These are phyloP conservation scores for Neurospora sp. DNA, from an alignment of 495 filamentous ascomycete genomes.

Conservation along the genomic window DNA sequence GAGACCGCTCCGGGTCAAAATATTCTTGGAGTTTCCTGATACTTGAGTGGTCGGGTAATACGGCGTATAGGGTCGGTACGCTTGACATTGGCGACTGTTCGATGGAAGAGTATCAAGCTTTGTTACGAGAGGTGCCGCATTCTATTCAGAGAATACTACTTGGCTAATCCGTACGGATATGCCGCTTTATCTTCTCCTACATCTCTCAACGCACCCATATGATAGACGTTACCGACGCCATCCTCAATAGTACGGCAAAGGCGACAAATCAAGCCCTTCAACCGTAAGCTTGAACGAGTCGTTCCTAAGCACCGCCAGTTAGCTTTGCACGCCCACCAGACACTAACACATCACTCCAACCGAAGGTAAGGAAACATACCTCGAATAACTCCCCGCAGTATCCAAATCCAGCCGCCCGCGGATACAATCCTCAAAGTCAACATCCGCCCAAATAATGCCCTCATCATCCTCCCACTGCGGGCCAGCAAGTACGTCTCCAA, in stretches of 20 bases:
- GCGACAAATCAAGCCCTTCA: slow-evolving; percentile 59
- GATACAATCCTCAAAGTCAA: slow-evolving; percentile 44
- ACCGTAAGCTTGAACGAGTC: slow-evolving; percentile 75
- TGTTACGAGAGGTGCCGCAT: background rate
- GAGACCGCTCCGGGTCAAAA: background rate
- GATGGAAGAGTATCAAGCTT: background rate
- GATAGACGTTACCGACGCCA: background rate
- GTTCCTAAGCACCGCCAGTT: slow-evolving; percentile 34
- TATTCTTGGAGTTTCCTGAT: background rate
- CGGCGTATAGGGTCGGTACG: background rate
- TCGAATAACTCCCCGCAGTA: slow-evolving; percentile 69
- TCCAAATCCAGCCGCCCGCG: slow-evolving; percentile 52
- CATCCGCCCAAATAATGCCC: slow-evolving; percentile 35
- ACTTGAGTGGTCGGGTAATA: background rate
- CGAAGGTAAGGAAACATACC: slow-evolving; percentile 16
- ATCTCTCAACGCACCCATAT: too few species aligned
- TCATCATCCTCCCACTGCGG: slow-evolving; percentile 75
- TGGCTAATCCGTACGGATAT: background rate
- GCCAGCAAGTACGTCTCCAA: slow-evolving; percentile 66
- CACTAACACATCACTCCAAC: background rate
- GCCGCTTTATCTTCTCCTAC: too few species aligned
- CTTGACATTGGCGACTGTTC: background rate
- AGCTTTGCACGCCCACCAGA: background rate
- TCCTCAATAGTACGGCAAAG: slow-evolving; percentile 46
- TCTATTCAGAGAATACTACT: background rate